Percentiles rank a stretch among this genome's conserved stretches.
phyloP scores from a whole-genome alignment of 495 filamentous ascomycete genomes.

The Penicillium coprophilum region DNA sequence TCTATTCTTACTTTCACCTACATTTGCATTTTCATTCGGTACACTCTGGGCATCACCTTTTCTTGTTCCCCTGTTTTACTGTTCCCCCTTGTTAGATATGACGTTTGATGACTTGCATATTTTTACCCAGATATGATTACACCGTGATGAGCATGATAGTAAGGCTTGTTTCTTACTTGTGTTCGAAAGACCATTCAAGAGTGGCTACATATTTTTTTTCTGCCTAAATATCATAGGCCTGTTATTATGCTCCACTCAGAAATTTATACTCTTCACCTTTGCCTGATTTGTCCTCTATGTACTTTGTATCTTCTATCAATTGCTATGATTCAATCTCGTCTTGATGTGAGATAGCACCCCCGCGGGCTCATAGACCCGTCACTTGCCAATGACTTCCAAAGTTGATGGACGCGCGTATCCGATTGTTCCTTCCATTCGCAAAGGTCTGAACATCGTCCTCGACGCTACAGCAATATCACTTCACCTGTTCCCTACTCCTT shows the following conservation, averaged over 20 bases:
- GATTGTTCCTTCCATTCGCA: background rate
- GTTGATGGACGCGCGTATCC: background rate
- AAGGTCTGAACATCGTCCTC: background rate
- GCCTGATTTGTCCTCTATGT: background rate
- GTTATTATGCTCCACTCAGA: background rate
- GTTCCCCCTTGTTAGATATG: slow-evolving; percentile 2
- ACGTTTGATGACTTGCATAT: slow-evolving; percentile 14
- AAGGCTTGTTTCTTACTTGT: slow-evolving; percentile 3
- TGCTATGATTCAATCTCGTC: background rate
- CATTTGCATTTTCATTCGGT: slow-evolving; percentile 4
- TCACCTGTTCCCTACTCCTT: background rate
- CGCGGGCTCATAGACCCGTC: background rate
- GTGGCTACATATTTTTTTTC: background rate
- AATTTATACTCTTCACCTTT: background rate
- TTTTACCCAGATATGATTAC: slow-evolving; percentile 9
- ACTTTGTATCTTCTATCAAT: background rate
- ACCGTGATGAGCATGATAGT: slow-evolving; percentile 1
- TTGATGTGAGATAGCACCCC: background rate
- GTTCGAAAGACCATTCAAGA: background rate
- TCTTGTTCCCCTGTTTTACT: background rate
- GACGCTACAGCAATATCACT: background rate
- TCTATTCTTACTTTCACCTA: slow-evolving; percentile 2
- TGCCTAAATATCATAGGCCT: background rate
- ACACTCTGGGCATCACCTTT: background rate
- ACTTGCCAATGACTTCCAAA: background rate